phyloP scores from a whole-genome alignment of 2,329 filamentous ascomycete genomes.

The Colletotrichum caudatum region DNA sequence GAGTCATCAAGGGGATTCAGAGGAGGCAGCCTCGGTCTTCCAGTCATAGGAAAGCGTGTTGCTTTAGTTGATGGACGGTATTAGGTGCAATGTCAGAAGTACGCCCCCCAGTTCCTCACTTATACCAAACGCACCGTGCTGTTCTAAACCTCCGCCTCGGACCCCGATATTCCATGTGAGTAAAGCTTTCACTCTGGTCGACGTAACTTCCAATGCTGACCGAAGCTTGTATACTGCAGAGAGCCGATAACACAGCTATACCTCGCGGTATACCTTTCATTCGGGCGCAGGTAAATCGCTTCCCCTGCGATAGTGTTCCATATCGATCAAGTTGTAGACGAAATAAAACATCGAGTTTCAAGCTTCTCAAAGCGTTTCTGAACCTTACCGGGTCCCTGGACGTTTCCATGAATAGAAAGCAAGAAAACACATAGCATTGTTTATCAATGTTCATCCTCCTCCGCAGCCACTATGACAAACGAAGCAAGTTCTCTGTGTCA shows the following conservation, averaged over 20 bases:
- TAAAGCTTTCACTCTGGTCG: neutral
- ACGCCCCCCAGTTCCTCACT: neutral
- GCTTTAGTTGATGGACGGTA: neutral
- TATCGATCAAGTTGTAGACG: no score
- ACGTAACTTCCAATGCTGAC: neutral
- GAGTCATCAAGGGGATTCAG: neutral
- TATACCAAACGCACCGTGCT: neutral
- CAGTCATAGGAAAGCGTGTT: neutral
- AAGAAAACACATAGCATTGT: neutral
- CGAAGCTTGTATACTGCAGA: no score
- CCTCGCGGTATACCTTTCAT: no score
- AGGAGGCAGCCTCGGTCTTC: neutral
- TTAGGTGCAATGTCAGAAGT: neutral
- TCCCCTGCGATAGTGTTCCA: no score
- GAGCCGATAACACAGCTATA: no score
- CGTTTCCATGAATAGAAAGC: neutral
- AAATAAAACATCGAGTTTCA: neutral
- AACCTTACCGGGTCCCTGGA: neutral
- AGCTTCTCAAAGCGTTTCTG: neutral
- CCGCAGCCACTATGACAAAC: neutral
- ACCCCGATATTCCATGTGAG: neutral
- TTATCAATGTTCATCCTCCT: neutral
- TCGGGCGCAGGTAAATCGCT: no score
- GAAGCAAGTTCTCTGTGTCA: neutral
- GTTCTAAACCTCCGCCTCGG: neutral